Percentiles rank a stretch among this genome's conserved stretches.
These are phyloP conservation scores for Aspergillus nanangensis DNA, from an alignment of 495 filamentous ascomycete genomes.

Conservation along the genomic window DNA sequence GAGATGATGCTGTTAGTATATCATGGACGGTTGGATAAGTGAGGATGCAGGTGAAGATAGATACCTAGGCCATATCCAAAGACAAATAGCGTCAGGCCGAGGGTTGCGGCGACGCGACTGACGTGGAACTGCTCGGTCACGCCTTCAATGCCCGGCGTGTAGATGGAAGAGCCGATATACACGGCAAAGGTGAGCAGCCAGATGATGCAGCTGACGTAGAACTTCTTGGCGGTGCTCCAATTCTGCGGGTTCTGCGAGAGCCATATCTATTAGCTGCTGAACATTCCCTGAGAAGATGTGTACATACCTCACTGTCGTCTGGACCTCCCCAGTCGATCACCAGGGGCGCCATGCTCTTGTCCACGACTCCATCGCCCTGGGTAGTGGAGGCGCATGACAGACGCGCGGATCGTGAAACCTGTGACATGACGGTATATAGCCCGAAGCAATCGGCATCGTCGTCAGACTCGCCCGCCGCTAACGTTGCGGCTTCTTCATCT, in stretches of 20 bases:
- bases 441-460: slow-evolving; percentile 13
- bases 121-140: slow-evolving; percentile 41
- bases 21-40: too few species aligned
- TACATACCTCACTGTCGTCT: slow-evolving; percentile 28
- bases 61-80: slow-evolving; percentile 34
- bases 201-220: slow-evolving; percentile 14
- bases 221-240: slow-evolving; percentile 31
- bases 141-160: slow-evolving; percentile 17
- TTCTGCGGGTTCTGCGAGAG: slow-evolving; percentile 43
- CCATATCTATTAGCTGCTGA: not conserved
- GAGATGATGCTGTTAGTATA: too few species aligned
- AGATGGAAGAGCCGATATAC: slow-evolving; percentile 31
- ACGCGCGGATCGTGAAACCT: slow-evolving; percentile 8
- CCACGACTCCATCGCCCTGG: not conserved
- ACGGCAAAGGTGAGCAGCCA: slow-evolving; percentile 27
- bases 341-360: not conserved
- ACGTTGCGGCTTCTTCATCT: slow-evolving; percentile 18
- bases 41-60: slow-evolving; percentile 6
- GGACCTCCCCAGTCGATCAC: slow-evolving; percentile 18
- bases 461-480: too few species aligned
- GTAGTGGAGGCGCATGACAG: slow-evolving; percentile 4
- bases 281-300: not conserved
- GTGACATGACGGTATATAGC: slow-evolving; percentile 19
- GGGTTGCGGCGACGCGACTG: slow-evolving; percentile 37
- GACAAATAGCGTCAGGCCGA: slow-evolving; percentile 50